Evolutionary conservation across 352 stramenopile genomes (phyloP).

Genomic region (Pythium brachiatum): DNA sequence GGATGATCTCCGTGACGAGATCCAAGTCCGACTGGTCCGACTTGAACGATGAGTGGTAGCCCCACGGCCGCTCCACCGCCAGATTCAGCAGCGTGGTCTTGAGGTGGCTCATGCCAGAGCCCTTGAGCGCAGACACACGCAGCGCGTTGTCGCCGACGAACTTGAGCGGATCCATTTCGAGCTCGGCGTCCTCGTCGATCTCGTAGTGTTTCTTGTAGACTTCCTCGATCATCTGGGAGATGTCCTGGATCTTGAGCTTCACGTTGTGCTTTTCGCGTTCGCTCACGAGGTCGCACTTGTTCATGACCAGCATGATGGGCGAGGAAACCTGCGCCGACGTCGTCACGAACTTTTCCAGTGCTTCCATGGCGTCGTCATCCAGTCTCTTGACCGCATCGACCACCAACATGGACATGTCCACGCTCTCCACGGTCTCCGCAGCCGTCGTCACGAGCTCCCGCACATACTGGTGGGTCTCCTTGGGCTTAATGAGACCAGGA

Average conservation of each 20-base stretch:
- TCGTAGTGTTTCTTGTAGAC: constrained; percentile 73
- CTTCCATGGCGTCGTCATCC: constrained; percentile 72
- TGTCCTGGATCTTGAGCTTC: constrained; percentile 62
- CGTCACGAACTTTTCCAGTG: constrained; percentile 75
- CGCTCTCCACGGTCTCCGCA: constrained; percentile 69
- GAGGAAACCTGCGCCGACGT: constrained; percentile 72
- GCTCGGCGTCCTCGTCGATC: constrained; percentile 38
- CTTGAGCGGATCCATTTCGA: constrained; percentile 57
- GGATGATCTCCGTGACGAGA: constrained; percentile 86
- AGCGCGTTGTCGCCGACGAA: constrained; percentile 75
- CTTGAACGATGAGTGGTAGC: constrained; percentile 85
- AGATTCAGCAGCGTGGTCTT: constrained; percentile 64
- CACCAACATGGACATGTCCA: constrained; percentile 85
- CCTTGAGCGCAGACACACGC: constrained; percentile 77
- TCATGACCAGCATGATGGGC: constrained; percentile 85
- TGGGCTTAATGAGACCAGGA: constrained; percentile 83
- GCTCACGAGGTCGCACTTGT: constrained; percentile 76
- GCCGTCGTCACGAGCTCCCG: constrained; percentile 76
- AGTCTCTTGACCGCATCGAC: constrained; percentile 84
- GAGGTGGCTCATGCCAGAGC: constrained; percentile 61
- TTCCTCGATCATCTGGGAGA: constrained; percentile 82
- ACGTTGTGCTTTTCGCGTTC: constrained; percentile 53
- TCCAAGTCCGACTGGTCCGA: constrained; percentile 81
- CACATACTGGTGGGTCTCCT: constrained; percentile 82
- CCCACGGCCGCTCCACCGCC: constrained; percentile 72